phyloP scores from a whole-genome alignment of 1,139 yeast species.

The Yamadazyma songkhlaensis region DNA sequence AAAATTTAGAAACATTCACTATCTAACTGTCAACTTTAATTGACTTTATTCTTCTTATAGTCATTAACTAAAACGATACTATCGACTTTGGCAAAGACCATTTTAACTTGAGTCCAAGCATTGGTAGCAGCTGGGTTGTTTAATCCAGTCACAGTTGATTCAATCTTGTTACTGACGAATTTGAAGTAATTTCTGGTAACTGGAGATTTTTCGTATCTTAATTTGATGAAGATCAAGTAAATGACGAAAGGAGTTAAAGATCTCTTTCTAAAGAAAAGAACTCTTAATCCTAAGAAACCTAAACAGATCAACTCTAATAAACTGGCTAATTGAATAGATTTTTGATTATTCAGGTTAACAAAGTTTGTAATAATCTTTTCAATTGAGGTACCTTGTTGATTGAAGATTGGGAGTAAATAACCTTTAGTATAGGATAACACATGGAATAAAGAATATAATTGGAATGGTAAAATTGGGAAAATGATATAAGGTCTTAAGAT shows the following conservation, averaged over 20 bases:
- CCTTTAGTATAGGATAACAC: constrained; percentile 57
- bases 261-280: constrained; percentile 61
- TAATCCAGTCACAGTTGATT: constrained; percentile 57
- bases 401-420: constrained; percentile 64
- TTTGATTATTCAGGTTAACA: constrained; percentile 62
- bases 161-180: constrained; percentile 68
- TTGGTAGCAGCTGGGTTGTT: constrained; percentile 60
- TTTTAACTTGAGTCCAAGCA: constrained; percentile 60
- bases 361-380: constrained; percentile 48
- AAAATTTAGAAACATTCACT: no score
- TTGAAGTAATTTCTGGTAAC: constrained; percentile 72
- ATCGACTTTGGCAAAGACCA: constrained; percentile 36
- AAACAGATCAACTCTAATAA: constrained; percentile 62
- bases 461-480: constrained; percentile 45
- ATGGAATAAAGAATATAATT: constrained; percentile 60
- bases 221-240: constrained; percentile 67
- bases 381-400: constrained; percentile 40
- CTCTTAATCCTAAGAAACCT: constrained; percentile 47
- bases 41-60: constrained; percentile 27
- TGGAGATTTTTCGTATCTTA: constrained; percentile 74
- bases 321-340: constrained; percentile 70
- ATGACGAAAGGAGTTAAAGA: constrained; percentile 59
- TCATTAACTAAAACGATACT: constrained; percentile 33
- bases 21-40: background rate
- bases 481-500: constrained; percentile 43